These are phyloP conservation scores for Colletotrichum magnum DNA, from an alignment of 2,329 filamentous ascomycete species.

Conservation along the genomic window DNA sequence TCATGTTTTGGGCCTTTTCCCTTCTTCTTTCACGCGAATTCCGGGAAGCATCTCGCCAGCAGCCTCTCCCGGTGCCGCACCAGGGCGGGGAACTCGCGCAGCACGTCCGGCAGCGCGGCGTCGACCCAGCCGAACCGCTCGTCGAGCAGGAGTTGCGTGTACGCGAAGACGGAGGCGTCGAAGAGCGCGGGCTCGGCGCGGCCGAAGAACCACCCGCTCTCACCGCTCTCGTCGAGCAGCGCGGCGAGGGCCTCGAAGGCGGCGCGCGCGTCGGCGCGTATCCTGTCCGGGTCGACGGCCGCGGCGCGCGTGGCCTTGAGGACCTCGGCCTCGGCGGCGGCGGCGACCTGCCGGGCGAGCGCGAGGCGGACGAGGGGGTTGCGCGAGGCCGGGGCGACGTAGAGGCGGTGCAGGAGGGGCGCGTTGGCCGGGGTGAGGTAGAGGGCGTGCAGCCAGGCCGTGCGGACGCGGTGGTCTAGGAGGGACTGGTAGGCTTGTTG, in stretches of 20 bases:
- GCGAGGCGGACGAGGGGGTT: conserved; percentile 74
- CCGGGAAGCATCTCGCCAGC: conserved; percentile 38
- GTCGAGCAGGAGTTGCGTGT: conserved; percentile 85
- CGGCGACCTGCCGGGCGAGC: conserved; percentile 76
- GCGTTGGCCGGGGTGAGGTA: conserved; percentile 82
- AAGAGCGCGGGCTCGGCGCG: conserved; percentile 76
- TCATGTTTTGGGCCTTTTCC: too few species aligned
- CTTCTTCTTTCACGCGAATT: neutral
- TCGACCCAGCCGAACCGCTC: conserved; percentile 75
- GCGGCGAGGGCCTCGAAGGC: conserved; percentile 63
- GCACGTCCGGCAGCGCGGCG: conserved; percentile 67
- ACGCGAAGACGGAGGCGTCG: conserved; percentile 91
- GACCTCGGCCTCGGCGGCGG: conserved; percentile 82
- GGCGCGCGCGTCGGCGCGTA: conserved; percentile 60
- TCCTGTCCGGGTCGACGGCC: conserved; percentile 48
- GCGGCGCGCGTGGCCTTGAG: conserved; percentile 68
- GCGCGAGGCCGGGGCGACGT: conserved; percentile 75
- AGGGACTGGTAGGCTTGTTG: conserved; percentile 85
- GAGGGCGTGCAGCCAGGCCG: conserved; percentile 89
- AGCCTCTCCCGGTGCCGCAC: conserved; percentile 61
- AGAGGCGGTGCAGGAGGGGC: conserved; percentile 77
- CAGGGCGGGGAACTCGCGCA: conserved; percentile 73
- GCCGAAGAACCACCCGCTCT: conserved; percentile 64
- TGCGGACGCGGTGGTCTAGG: conserved; percentile 82
- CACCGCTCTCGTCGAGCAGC: conserved; percentile 53